Base-by-base conservation (phyloP, 768 basidiomycete species). In the Galerina marginata region DNA sequence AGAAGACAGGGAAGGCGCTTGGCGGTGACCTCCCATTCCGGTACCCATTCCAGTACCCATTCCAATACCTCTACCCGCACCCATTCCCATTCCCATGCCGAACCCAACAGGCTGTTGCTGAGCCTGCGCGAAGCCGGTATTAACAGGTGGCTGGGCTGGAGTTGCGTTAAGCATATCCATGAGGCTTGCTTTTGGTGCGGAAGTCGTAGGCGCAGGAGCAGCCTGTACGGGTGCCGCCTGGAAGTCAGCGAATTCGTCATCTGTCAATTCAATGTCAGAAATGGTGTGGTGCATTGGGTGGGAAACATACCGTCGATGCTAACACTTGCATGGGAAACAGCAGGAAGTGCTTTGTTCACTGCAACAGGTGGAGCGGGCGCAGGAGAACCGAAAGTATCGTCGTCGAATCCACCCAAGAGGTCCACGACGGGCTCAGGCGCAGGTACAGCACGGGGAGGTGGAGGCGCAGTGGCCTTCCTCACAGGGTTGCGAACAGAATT, bases 181-280 rank as follows among this genome's bases (percentile, higher is more conserved):
- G 60, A 88, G 69, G 81, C 80, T 25, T 79, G 71, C 58, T 77
- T 67, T 46, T 54, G 64, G 16, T 50, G 36, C 23, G 59, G 45
- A 1, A 45, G 50, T 4, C 47, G 37, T 10, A 46, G 71, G 67
- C 0, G 78, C 68, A 37, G 83, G 81, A n/a, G 82, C 79, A 16
- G 81, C 61, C 23, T 79, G 77, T 4, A 78, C 72, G 15, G 90
- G 90, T 2, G 89, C 91, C 16, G 85, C 86, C 72, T 92, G 89
- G 79, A 95, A 95, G 71, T 94, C 93, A 52, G 85, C 87, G 65
- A 95, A 95, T 51, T 95, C 93, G 63, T 95, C 93, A 67, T 92
- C 91, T 83, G 58, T 29, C 9, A 58, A 58, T 64, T 54, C 49
- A 37, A 48, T 23, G 47, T 36, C 42, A 26, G 20, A 51, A 51